Conservation (phyloP, 2,329 filamentous ascomycete species). For the Dactylellina sp. region DNA sequence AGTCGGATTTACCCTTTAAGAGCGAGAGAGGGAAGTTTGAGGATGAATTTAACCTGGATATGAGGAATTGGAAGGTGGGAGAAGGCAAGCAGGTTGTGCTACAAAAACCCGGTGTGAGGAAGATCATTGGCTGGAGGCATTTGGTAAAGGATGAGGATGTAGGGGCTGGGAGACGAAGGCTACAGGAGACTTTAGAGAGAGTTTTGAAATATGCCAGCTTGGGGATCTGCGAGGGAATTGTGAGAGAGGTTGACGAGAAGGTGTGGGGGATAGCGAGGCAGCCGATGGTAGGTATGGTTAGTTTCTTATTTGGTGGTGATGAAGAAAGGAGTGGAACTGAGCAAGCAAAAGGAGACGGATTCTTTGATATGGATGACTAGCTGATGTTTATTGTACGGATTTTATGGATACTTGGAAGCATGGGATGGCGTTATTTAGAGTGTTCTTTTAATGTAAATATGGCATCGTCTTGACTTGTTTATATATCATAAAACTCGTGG, state of each 20-base stretch:
- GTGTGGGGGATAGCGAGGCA: constrained; percentile 10
- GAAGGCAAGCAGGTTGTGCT: constrained; percentile 12
- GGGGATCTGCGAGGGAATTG: constrained; percentile 36
- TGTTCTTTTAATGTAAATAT: neutral
- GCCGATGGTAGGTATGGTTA: constrained; percentile 26
- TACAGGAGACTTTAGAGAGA: constrained; percentile 12
- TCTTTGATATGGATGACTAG: constrained; percentile 55
- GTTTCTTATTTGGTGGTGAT: constrained; percentile 17
- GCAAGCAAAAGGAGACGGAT: neutral
- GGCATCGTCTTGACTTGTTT: no score
- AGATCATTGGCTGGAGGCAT: constrained; percentile 32
- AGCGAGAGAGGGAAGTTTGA: constrained; percentile 26
- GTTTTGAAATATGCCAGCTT: constrained; percentile 13
- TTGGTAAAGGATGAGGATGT: constrained; percentile 7
- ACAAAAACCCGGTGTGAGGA: constrained; percentile 19
- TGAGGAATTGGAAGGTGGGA: constrained; percentile 36
- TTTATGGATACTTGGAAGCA: neutral
- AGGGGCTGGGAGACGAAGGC: constrained; percentile 6
- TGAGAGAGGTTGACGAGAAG: constrained; percentile 25
- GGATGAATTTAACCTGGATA: constrained; percentile 20
- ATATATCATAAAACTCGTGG: no score
- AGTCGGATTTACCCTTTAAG: constrained; percentile 27
- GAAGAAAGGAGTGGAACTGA: neutral
- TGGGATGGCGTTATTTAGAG: neutral
- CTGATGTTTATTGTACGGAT: constrained; percentile 2